These are phyloP conservation scores for Asterella californica DNA, from an alignment of 225 moss, liverwort and hornwort genomes.

Conservation along the genomic window DNA sequence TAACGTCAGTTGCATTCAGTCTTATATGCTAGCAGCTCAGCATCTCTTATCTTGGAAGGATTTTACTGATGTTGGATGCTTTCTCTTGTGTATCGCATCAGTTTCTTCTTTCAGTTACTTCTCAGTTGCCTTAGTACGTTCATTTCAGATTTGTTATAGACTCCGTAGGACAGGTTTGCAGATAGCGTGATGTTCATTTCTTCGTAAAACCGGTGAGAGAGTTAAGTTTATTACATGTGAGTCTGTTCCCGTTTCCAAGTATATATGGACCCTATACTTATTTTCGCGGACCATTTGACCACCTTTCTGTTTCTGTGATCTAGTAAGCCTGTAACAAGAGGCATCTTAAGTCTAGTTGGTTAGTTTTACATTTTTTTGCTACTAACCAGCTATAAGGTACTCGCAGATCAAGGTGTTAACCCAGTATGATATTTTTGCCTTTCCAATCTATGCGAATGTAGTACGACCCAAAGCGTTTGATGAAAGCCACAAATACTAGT, in stretches of 20 bases:
- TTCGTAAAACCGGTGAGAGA: too few species aligned
- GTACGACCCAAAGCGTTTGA: constrained; percentile 13
- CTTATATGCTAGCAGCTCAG: not conserved
- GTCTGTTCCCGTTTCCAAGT: too few species aligned
- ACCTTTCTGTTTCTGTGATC: not conserved
- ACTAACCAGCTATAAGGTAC: not conserved
- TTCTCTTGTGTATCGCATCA: too few species aligned
- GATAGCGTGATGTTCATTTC: too few species aligned
- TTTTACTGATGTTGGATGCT: too few species aligned
- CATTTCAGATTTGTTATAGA: not conserved
- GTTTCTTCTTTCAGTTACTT: not conserved
- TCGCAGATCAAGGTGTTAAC: constrained; percentile 54
- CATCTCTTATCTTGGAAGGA: too few species aligned
- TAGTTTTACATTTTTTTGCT: not conserved
- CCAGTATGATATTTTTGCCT: constrained; percentile 39
- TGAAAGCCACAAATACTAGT: not conserved
- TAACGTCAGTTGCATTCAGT: not conserved
- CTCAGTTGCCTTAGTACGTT: not conserved
- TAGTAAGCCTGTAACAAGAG: not conserved
- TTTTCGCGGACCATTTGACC: not conserved
- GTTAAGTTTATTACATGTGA: too few species aligned
- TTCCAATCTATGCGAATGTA: constrained; percentile 44
- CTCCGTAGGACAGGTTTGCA: too few species aligned
- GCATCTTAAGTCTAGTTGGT: not conserved
- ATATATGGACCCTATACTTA: too few species aligned